A percentile compares a stretch with the other conserved stretches of the same genome.
phyloP scores from a whole-genome alignment of 2,329 filamentous ascomycete genomes.

The Alternaria sp. region DNA sequence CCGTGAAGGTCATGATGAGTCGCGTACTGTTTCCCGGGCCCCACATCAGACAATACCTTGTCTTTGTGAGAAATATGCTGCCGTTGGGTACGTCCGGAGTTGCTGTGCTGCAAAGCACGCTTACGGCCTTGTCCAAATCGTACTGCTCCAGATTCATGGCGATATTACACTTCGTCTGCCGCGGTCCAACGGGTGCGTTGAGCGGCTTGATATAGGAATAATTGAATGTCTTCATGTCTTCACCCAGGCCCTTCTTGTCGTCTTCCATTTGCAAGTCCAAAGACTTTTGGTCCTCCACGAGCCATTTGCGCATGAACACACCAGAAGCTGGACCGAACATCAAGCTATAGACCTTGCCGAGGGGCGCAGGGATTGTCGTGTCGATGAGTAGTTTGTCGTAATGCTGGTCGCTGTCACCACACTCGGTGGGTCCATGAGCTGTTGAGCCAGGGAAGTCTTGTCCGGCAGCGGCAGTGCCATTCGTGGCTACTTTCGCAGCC shows the following conservation, averaged over 20 bases:
- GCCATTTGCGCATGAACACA: constrained; percentile 84
- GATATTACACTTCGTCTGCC: constrained; percentile 92
- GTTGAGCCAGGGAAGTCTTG: constrained; percentile 84
- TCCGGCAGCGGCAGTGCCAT: constrained; percentile 50
- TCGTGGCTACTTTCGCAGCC: constrained; percentile 51
- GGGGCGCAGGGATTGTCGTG: constrained; percentile 81
- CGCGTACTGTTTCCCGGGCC: constrained; percentile 84
- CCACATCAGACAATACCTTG: constrained; percentile 94
- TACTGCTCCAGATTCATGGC: constrained; percentile 82
- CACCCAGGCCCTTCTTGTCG: constrained; percentile 78
- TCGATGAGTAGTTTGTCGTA: constrained; percentile 87
- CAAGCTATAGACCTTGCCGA: constrained; percentile 89
- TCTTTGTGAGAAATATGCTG: constrained; percentile 90
- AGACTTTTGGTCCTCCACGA: constrained; percentile 87
- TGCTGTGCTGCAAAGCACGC: constrained; percentile 81
- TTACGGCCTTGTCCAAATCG: constrained; percentile 86
- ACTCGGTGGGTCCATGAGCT: constrained; percentile 83
- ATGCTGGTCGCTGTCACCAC: constrained; percentile 77
- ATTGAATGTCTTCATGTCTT: constrained; percentile 75
- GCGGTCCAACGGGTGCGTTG: constrained; percentile 82
- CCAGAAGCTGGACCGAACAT: constrained; percentile 84
- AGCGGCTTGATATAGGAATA: constrained; percentile 94
- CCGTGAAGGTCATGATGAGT: constrained; percentile 83
- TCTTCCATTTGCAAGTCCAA: constrained; percentile 82
- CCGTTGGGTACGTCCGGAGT: constrained; percentile 96